phyloP scores from a whole-genome alignment of 2,329 filamentous ascomycete species.

The Phoma sp. region DNA sequence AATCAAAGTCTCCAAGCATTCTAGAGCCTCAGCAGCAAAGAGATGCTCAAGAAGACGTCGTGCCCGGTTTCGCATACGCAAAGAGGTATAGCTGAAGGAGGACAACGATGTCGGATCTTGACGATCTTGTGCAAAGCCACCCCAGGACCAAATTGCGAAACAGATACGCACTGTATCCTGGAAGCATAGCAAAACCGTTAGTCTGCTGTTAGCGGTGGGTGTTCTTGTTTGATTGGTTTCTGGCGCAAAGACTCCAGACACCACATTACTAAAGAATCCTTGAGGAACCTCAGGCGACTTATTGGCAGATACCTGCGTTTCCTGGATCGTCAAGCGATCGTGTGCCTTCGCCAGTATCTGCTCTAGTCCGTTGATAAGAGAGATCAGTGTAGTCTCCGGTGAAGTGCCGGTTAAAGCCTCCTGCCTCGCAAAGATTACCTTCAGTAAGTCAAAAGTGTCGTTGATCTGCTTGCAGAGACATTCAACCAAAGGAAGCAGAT shows the following conservation, averaged over 20 bases:
- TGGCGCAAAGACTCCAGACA: constrained; percentile 84
- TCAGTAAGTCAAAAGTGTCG: constrained; percentile 72
- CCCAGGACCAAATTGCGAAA: constrained; percentile 96
- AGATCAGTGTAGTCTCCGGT: constrained; percentile 77
- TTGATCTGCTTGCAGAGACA: constrained; percentile 83
- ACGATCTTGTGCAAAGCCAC: constrained; percentile 65
- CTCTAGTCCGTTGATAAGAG: constrained; percentile 91
- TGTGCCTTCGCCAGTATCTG: constrained; percentile 88
- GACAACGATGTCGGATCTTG: constrained; percentile 73
- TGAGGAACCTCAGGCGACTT: constrained; percentile 85
- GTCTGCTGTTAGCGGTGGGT: constrained; percentile 86
- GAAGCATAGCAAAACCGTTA: constrained; percentile 94
- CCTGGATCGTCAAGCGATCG: constrained; percentile 78
- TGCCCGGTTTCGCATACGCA: constrained; percentile 88
- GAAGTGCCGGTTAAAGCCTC: constrained; percentile 38
- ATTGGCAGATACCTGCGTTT: constrained; percentile 68
- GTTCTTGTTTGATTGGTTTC: constrained; percentile 79
- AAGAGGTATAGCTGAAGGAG: constrained; percentile 88
- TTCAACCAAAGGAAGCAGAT: constrained; percentile 87
- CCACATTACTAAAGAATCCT: constrained; percentile 92
- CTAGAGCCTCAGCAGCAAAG: constrained; percentile 88
- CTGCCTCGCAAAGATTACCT: constrained; percentile 63
- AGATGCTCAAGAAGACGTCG: constrained; percentile 89
- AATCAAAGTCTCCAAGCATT: constrained; percentile 90
- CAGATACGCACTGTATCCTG: constrained; percentile 94